Evolutionary conservation across 345 rosid genomes (phyloP), one percentile per base, ranked within the genome.

Genomic region (Lagerstroemia speciosa): DNA sequence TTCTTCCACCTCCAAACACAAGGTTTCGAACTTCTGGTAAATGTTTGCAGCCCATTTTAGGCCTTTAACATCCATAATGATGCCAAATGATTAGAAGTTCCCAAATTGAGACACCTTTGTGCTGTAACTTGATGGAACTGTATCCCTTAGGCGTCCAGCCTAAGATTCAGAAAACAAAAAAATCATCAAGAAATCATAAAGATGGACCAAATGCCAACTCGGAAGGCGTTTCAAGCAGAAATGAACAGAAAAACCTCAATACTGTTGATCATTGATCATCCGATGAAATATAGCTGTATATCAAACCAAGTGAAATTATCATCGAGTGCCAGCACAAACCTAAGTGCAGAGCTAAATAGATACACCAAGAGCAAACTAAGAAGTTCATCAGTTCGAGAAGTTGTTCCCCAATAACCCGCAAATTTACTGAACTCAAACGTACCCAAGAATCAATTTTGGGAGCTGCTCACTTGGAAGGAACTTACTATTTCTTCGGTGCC

Each of bases 1-100:
- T 68, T 92, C 98, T 86, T 92, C 98, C 65, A 89, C 91, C 87
- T 92, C 96, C 83, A 89, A 82, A 78, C 90, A 92, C 90, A 89
- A 74, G 65, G 90, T 81, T 85, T 92, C 98, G 77, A 89, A 87
- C 85, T 85, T 89, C 81, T 86, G 83, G 74, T 85, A 92, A 37
- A 82, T 81, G 77, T 85, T 81, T 19, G 92, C 96, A 58, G 84
- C 89, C 96, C 96, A 89, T 31, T 77, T 73, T 71, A 87, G 78
- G 53, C 96, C 92, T 69, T 85, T 83, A 65, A 83, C 76, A 78
- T 82, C 89, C 96, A 89, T 89, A 36, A 15, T 52, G 65, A 66
- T 68, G 2, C 14, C 63, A 10, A 58, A 10, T n/a, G 10, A 2
- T 6, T 8, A 9, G 46, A 41, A 41, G 46, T 9, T 41, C 14